These are phyloP conservation scores for Tylopilus felleus DNA, from an alignment of 768 basidiomycete species.

Conservation along the genomic window DNA sequence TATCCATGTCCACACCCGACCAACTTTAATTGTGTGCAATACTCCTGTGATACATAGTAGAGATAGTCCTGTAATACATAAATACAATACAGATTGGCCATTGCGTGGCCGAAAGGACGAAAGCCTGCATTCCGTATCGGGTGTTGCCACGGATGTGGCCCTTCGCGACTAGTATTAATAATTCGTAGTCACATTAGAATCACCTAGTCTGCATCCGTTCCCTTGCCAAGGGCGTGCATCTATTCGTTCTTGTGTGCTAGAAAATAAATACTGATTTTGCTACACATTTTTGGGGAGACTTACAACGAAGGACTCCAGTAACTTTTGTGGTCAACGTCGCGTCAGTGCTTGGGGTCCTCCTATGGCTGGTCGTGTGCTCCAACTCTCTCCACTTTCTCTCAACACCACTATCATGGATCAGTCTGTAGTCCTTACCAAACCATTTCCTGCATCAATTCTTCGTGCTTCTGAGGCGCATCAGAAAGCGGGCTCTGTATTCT, in stretches of 20 bases:
- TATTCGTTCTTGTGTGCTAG: not conserved
- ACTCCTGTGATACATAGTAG: too few species aligned
- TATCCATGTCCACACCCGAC: too few species aligned
- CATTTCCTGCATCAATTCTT: not conserved
- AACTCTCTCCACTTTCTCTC: not conserved
- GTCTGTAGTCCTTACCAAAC: constrained; percentile 11
- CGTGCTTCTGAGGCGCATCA: constrained; percentile 6
- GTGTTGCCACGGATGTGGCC: too few species aligned
- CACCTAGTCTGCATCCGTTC: not conserved
- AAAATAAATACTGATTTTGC: not conserved
- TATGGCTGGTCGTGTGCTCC: constrained; percentile 24
- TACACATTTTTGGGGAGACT: too few species aligned
- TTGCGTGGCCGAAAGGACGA: too few species aligned
- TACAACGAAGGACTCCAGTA: not conserved
- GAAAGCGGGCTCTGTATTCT: constrained; percentile 3
- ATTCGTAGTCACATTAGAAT: not conserved
- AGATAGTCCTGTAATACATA: too few species aligned
- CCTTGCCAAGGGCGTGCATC: not conserved
- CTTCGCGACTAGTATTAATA: too few species aligned
- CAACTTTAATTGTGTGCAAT: too few species aligned
- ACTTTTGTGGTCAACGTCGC: not conserved
- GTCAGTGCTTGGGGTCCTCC: not conserved
- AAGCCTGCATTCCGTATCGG: too few species aligned
- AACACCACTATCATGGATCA: constrained; percentile 14
- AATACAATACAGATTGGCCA: too few species aligned